These are phyloP conservation scores for Aspergillus steynii DNA, from an alignment of 495 filamentous ascomycete species.

Conservation along the genomic window DNA sequence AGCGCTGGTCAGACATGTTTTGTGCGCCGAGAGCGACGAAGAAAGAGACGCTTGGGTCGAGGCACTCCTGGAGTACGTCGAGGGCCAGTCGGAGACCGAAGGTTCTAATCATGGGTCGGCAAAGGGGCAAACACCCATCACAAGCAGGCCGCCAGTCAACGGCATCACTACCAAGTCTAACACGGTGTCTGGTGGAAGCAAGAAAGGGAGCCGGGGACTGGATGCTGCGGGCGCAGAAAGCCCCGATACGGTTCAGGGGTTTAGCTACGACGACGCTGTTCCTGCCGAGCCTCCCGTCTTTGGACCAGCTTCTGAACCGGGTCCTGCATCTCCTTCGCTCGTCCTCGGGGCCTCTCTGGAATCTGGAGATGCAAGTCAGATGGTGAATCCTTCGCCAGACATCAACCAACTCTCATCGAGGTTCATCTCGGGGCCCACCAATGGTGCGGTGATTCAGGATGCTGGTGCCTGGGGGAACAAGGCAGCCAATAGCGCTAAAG, in stretches of 20 bases:
- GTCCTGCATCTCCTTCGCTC: slow-evolving; percentile 34
- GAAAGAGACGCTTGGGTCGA: slow-evolving; percentile 96
- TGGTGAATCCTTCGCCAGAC: slow-evolving; percentile 19
- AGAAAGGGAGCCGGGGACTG: slow-evolving; percentile 46
- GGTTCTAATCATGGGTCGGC: slow-evolving; percentile 22
- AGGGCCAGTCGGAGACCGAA: slow-evolving; percentile 59
- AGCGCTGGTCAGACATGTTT: slow-evolving; percentile 87
- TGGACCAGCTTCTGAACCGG: slow-evolving; percentile 51
- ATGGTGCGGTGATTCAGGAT: slow-evolving; percentile 83
- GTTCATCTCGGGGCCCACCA: slow-evolving; percentile 83
- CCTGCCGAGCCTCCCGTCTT: slow-evolving; percentile 68
- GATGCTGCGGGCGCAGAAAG: slow-evolving; percentile 41
- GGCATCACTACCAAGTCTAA: slow-evolving; percentile 28
- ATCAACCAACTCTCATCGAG: slow-evolving; percentile 47
- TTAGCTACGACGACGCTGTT: slow-evolving; percentile 83
- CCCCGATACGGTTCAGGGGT: slow-evolving; percentile 64
- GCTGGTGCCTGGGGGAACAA: slow-evolving; percentile 86
- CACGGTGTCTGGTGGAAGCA: slow-evolving; percentile 33
- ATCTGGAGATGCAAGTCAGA: slow-evolving; percentile 26
- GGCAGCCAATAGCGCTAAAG: slow-evolving; percentile 53
- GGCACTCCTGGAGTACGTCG: slow-evolving; percentile 85
- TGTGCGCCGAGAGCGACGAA: slow-evolving; percentile 91
- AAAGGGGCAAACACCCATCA: slow-evolving; percentile 24
- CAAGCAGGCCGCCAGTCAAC: slow-evolving; percentile 18
- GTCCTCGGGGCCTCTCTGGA: slow-evolving; percentile 29